These are phyloP conservation scores for Pseudodiploospora longispora DNA, from an alignment of 2,329 filamentous ascomycete genomes.

Conservation along the genomic window DNA sequence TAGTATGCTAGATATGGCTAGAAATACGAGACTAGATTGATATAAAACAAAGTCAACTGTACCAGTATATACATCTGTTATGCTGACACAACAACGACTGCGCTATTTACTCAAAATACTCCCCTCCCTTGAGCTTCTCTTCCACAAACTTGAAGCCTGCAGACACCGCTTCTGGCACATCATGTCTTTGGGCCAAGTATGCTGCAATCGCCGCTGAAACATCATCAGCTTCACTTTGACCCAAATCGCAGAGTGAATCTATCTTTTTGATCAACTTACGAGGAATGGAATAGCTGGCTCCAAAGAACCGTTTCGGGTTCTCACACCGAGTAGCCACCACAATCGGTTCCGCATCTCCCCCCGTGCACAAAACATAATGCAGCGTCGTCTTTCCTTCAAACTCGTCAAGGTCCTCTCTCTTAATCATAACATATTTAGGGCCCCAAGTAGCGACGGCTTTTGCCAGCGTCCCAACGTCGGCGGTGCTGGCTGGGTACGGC, in stretches of 20 bases:
- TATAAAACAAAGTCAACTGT: too few species aligned
- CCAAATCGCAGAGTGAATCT: background rate
- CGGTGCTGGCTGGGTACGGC: constrained; percentile 4
- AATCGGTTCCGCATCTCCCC: background rate
- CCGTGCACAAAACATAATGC: constrained; percentile 3
- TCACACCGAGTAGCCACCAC: constrained; percentile 1
- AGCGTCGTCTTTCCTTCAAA: constrained; percentile 4
- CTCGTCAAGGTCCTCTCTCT: constrained; percentile 2
- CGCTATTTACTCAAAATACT: background rate
- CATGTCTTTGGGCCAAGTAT: constrained; percentile 1
- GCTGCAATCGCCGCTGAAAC: constrained; percentile 3
- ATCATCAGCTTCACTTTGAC: background rate
- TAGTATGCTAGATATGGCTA: too few species aligned
- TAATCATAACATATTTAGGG: constrained; percentile 6
- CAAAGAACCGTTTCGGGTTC: constrained; percentile 4
- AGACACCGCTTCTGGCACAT: constrained; percentile 3
- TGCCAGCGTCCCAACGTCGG: constrained; percentile 2
- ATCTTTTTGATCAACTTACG: background rate
- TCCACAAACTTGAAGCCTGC: constrained; percentile 4
- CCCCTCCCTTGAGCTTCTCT: constrained; percentile 2
- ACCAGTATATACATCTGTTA: too few species aligned
- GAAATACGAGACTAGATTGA: too few species aligned
- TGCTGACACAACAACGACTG: too few species aligned
- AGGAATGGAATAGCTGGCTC: constrained; percentile 6
- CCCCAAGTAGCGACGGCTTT: constrained; percentile 1